Percentiles rank a stretch among this genome's conserved stretches.
Conservation (phyloP, 2,329 filamentous ascomycete species). For the Ophiostoma angusticollis region DNA sequence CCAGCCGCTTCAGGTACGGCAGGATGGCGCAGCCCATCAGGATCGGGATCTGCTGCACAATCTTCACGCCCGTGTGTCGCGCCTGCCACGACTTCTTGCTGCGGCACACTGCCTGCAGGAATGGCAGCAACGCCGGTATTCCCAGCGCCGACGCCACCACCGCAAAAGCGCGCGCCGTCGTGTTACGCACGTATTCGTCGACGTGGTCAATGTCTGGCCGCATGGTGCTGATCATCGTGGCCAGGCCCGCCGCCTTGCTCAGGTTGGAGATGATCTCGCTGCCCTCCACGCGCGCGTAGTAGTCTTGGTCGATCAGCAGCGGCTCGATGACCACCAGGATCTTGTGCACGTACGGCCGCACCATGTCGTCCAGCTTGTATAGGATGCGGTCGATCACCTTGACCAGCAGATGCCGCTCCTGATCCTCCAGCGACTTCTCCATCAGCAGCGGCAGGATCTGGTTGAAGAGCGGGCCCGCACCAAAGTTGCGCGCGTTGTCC, state of each 20-base stretch:
- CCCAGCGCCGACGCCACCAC: slow-evolving; percentile 93
- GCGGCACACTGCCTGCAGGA: slow-evolving; percentile 87
- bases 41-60: slow-evolving; percentile 97
- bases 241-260: slow-evolving; percentile 88
- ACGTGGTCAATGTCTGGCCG: slow-evolving; percentile 96
- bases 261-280: slow-evolving; percentile 98
- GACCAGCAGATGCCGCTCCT: slow-evolving; percentile 93
- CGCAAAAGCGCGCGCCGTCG: slow-evolving; percentile 89
- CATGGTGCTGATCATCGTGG: slow-evolving; percentile 99
- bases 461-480: slow-evolving; percentile 86
- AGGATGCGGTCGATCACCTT: slow-evolving; percentile 98
- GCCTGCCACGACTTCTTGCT: slow-evolving; percentile 99
- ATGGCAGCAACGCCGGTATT: slow-evolving; percentile 88
- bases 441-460: slow-evolving; percentile 94
- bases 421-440: slow-evolving; percentile 96
- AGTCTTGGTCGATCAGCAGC: slow-evolving; percentile 97
- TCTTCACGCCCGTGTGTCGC: slow-evolving; percentile 95
- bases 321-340: slow-evolving; percentile 98
- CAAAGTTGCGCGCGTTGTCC: slow-evolving; percentile 93
- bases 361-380: slow-evolving; percentile 95
- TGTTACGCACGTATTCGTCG: slow-evolving; percentile 97
- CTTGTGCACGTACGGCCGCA: slow-evolving; percentile 94
- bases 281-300: slow-evolving; percentile 95
- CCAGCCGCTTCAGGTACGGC: slow-evolving; percentile 86
- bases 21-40: slow-evolving; percentile 96